phyloP scores from a whole-genome alignment of 176 grass and related monocot genomes.

The Lolium perenne region DNA sequence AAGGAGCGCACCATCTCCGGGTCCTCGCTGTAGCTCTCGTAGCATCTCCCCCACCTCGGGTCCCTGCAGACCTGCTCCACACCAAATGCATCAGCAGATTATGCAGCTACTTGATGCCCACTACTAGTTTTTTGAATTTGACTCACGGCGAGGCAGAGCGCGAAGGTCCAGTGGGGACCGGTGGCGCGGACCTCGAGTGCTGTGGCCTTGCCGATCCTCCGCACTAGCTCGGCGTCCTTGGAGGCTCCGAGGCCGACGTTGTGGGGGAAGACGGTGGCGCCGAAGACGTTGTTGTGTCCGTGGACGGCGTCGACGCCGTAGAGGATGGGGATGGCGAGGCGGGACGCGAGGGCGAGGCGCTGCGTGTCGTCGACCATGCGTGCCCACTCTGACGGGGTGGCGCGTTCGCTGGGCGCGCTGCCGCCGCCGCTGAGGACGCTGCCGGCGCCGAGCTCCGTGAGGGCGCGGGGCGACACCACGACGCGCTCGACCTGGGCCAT shows the following conservation, averaged over 20 bases:
- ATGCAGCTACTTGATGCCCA: too few species aligned
- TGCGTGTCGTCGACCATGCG: constrained; percentile 76
- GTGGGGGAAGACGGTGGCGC: constrained; percentile 95
- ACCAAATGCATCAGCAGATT: too few species aligned
- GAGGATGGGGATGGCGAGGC: constrained; percentile 87
- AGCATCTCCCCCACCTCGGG: constrained; percentile 88
- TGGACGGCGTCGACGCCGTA: constrained; percentile 97
- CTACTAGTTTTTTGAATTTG: too few species aligned
- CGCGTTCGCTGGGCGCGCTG: constrained; percentile 58
- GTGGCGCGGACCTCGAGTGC: too few species aligned
- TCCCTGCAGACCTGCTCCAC: constrained; percentile 70
- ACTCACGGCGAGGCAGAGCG: too few species aligned
- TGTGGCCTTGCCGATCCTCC: too few species aligned
- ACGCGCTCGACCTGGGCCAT: constrained; percentile 86
- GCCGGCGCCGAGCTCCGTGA: constrained; percentile 27
- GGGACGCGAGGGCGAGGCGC: constrained; percentile 60
- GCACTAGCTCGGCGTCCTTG: too few species aligned
- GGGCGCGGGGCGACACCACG: too few species aligned
- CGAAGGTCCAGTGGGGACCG: too few species aligned
- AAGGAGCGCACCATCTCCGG: constrained; percentile 70
- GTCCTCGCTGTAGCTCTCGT: constrained; percentile 85
- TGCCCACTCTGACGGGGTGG: constrained; percentile 46
- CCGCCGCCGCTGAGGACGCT: constrained; percentile 94
- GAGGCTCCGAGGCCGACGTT: constrained; percentile 63
- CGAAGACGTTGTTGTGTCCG: constrained; percentile 92